Base-by-base conservation (phyloP, 148 eudicot species). In the Agrostemma githago region DNA sequence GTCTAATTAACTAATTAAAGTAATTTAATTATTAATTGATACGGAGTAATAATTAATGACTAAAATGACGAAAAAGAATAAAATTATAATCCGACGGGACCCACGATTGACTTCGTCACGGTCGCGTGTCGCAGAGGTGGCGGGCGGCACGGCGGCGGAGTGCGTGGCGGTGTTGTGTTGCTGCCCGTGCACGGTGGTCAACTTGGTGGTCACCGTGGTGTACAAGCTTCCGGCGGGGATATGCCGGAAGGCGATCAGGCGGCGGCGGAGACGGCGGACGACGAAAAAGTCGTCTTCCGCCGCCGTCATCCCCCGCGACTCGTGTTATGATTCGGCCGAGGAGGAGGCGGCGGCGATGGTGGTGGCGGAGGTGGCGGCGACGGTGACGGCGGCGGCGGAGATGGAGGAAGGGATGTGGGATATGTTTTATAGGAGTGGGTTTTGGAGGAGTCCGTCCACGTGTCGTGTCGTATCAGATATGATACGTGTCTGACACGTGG, bases 401-500 rank as follows among this genome's bases (percentile, higher is more conserved):
- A 57, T 91, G 57, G 97, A 92, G 79, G 78, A 83, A 81, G 92
- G 86, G 41, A 88, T 89, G 95, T 88, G 89, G 89, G 85, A 82
- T 0, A 80, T 62, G 80, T 92, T 92, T 62, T 84, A 83, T 66
- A 40, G 84, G 5, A 73, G 84, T 61, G 97, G 95, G 0, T 89
- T 92, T 73, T 89, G 97, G 97, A 85, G 97, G 69, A 89, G 92
- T 73, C 81, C 86, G 4, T 89, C 95, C n/a, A n/a, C n/a, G n/a
- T n/a, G n/a, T n/a, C n/a, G n/a, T n/a, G n/a, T n/a, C n/a, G n/a
- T n/a, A n/a, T n/a, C n/a, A n/a, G n/a, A n/a, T n/a, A n/a, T n/a
- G n/a, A n/a, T n/a, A n/a, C n/a, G n/a, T n/a, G n/a, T n/a, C n/a
- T n/a, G 34, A 26, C 34, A 26, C 34, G 34, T 26, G 34, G 34